Evolutionary conservation across 2,329 filamentous ascomycete genomes (phyloP).

Genomic region (Colletotrichum sp.): DNA sequence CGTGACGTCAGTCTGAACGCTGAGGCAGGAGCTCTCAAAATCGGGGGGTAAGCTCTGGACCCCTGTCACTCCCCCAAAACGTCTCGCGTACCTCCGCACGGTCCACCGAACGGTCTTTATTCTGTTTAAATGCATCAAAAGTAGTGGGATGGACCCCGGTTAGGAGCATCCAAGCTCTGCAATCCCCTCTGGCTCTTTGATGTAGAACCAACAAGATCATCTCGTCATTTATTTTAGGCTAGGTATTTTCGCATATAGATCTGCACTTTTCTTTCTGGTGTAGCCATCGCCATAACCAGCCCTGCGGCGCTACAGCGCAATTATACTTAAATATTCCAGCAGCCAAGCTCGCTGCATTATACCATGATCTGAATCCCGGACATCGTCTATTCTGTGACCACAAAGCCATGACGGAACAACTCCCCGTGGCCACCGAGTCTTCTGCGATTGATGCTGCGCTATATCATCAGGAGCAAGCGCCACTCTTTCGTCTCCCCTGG

Average conservation of each 20-base stretch:
- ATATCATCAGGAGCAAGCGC: not conserved
- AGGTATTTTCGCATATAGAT: not conserved
- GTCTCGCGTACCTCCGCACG: not conserved
- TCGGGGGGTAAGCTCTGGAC: not conserved
- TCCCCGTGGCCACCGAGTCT: not conserved
- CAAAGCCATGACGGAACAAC: not conserved
- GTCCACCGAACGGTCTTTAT: not conserved
- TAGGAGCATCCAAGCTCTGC: not conserved
- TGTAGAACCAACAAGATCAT: not conserved
- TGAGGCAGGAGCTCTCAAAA: not conserved
- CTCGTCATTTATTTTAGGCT: not conserved
- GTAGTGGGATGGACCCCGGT: not conserved
- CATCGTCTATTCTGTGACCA: not conserved
- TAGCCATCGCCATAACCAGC: not conserved
- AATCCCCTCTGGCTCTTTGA: not conserved
- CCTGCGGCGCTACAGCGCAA: not conserved
- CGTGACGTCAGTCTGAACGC: slow-evolving; percentile 15
- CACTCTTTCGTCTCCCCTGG: not conserved
- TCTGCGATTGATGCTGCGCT: not conserved
- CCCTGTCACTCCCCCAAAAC: not conserved
- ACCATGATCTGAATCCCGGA: not conserved
- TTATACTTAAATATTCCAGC: not conserved
- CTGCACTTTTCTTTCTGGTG: not conserved
- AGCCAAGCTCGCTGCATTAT: not conserved
- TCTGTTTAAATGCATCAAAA: not conserved